A percentile compares a stretch with the other conserved stretches of the same genome.
Conservation (phyloP, 2,329 filamentous ascomycete species). For the Paecilomyces dactylethromorphus region DNA sequence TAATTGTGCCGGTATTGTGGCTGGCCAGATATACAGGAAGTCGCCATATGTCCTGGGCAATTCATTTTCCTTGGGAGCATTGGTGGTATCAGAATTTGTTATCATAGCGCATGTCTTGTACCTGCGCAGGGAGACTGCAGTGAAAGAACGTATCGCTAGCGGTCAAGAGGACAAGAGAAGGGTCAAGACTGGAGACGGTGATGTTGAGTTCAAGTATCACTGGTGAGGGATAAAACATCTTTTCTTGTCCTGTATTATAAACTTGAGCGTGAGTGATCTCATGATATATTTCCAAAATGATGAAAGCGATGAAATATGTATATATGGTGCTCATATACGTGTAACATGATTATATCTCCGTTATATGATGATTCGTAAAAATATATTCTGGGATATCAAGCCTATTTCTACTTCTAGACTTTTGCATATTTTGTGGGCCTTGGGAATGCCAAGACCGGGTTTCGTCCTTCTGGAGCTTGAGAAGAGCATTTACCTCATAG, state of each 20-base stretch:
- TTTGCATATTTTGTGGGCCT: not conserved
- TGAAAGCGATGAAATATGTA: not conserved
- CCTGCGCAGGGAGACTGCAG: slow-evolving; percentile 33
- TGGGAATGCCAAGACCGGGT: not conserved
- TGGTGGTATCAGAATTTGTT: slow-evolving; percentile 29
- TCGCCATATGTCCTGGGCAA: slow-evolving; percentile 31
- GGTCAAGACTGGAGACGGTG: slow-evolving; percentile 42
- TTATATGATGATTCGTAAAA: not conserved
- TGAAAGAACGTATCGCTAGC: slow-evolving; percentile 32
- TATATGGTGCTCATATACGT: not conserved
- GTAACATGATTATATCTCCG: not conserved
- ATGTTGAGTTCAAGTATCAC: slow-evolving; percentile 45
- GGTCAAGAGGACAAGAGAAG: slow-evolving; percentile 41
- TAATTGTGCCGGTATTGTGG: slow-evolving; percentile 44
- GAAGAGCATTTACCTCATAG: not conserved
- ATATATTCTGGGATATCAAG: not conserved
- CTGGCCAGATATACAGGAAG: slow-evolving; percentile 39
- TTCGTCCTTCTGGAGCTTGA: not conserved
- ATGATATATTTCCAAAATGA: not conserved
- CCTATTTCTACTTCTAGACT: not conserved
- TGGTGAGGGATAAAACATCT: slow-evolving; percentile 9
- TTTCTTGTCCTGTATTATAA: not conserved
- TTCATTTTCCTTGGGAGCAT: slow-evolving; percentile 29
- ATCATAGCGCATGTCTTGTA: slow-evolving; percentile 39
- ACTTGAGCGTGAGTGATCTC: not conserved